Base-by-base conservation (phyloP, 257 asterid genomes). In the Ophiorrhiza pumila region DNA sequence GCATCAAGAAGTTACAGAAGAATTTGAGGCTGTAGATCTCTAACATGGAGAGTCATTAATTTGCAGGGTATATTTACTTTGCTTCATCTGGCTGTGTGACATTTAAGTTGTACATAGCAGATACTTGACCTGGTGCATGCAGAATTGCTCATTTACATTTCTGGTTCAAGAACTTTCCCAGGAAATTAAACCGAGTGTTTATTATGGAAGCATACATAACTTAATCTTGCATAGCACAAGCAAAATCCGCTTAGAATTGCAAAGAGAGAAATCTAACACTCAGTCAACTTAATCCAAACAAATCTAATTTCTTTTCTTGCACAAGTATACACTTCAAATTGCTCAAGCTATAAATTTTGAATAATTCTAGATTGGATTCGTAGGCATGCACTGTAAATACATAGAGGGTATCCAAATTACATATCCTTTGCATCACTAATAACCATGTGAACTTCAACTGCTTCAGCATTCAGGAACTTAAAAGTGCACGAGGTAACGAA, bases 101-200 rank as follows among this genome's bases (percentile, higher is more conserved):
- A n/a, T n/a, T n/a, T n/a, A n/a, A n/a, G n/a, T n/a, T n/a, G n/a
- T n/a, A n/a, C 7, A 2, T 37, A 37, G 4, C 7, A 4, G 27
- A 61, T 31, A 61, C 66, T 60, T 35, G 72, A 34, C 72, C 58
- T 32, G 65, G 47, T 32, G 49, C 57, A 22, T 4, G 62, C 23
- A 32, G 62, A 49, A 68, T 32, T 49, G 45, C 7, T 46, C 71
- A 46, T 67, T n/a, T 25, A 6, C 43, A 6, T 1, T 7, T 14
- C 60, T 32, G 45, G 18, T 68, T 15, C 59, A 68, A 7, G 60
- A 3, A 68, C 60, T 18, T 5, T 27, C 13, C 39, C 31, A 29
- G 3, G 31, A 25, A 56, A 57, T 10, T 2, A 7, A 57, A 57
- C 18, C 13, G 8, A 9, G 17, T 47, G 18, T 29, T 0, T 15